These are phyloP conservation scores for Rhododendron ferrugineum DNA, from an alignment of 148 eudicot genomes.

Conservation along the genomic window DNA sequence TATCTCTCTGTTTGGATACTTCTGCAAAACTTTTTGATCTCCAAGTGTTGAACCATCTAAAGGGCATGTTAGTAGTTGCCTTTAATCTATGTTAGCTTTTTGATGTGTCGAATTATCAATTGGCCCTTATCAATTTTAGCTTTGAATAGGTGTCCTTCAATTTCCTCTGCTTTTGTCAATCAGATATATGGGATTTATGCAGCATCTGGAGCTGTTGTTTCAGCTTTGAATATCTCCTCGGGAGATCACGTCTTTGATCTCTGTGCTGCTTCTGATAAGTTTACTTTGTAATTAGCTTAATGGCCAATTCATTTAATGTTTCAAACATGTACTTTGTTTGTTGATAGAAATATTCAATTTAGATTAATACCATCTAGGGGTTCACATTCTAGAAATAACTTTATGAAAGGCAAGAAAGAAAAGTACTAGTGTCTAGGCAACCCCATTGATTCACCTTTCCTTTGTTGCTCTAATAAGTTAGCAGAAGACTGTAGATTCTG, in stretches of 20 bases:
- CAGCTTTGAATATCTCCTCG: conserved; percentile 47
- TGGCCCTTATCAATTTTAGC: neutral
- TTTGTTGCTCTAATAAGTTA: too few species aligned
- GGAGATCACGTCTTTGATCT: conserved; percentile 94
- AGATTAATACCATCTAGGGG: too few species aligned
- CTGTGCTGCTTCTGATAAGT: conserved; percentile 98
- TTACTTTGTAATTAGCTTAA: neutral
- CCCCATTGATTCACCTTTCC: too few species aligned
- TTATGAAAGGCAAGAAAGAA: too few species aligned
- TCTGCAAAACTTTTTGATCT: too few species aligned
- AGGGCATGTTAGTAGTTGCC: neutral
- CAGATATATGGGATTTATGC: conserved; percentile 97
- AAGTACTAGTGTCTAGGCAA: too few species aligned
- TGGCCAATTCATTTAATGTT: neutral
- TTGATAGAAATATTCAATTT: too few species aligned
- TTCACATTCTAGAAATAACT: too few species aligned
- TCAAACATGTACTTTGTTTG: too few species aligned
- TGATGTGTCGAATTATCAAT: neutral
- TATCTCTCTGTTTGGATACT: too few species aligned
- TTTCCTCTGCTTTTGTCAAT: neutral
- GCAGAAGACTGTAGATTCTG: too few species aligned
- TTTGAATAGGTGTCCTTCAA: neutral
- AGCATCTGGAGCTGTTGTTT: conserved; percentile 95
- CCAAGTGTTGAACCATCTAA: too few species aligned
- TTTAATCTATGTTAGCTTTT: neutral